phyloP scores from a whole-genome alignment of 129 eudicot species.

The Daucus carota region DNA sequence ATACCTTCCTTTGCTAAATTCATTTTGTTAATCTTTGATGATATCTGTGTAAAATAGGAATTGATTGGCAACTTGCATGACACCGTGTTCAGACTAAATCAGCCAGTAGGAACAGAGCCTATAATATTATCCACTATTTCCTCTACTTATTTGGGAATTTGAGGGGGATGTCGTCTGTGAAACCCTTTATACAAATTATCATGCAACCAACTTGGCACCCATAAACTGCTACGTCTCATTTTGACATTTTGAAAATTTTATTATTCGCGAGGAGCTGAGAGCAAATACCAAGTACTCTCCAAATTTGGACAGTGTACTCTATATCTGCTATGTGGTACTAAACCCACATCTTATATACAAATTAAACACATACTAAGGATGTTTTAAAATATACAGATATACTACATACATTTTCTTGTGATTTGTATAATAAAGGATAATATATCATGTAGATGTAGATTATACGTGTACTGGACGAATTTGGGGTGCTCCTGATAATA shows the following conservation, averaged over 20 bases:
- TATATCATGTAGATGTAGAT: not conserved
- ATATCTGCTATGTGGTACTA: not conserved
- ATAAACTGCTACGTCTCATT: not conserved
- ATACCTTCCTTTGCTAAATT: slow-evolving; percentile 8
- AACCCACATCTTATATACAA: not conserved
- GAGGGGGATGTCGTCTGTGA: not conserved
- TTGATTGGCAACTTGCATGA: not conserved
- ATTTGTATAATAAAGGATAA: not conserved
- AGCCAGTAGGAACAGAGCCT: not conserved
- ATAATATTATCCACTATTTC: not conserved
- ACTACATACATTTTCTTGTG: not conserved
- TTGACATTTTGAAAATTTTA: no score
- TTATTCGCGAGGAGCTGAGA: no score
- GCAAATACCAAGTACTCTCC: not conserved
- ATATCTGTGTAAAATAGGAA: not conserved
- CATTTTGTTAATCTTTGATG: not conserved
- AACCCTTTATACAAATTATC: not conserved
- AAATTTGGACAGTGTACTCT: not conserved
- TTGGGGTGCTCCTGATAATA: not conserved
- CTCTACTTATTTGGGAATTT: not conserved
- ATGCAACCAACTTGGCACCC: not conserved
- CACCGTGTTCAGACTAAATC: not conserved
- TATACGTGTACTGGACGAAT: not conserved
- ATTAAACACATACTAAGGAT: not conserved
- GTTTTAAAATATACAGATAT: not conserved